phyloP scores from a whole-genome alignment of 768 basidiomycete genomes.

The Exsudoporus frostii region DNA sequence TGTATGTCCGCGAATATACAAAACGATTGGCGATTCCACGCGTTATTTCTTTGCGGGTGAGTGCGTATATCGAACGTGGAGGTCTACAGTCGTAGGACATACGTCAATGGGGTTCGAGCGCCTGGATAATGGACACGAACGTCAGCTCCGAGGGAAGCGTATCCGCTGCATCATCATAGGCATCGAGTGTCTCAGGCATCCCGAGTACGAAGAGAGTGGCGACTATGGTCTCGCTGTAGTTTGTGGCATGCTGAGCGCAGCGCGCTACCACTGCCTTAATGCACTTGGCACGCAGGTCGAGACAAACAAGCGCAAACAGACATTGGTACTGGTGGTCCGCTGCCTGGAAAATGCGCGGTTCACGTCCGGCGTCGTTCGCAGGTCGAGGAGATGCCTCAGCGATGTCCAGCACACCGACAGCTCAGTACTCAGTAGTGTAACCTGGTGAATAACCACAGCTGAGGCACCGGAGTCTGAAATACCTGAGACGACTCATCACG shows the following conservation, averaged over 20 bases:
- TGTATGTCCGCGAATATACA: conserved; percentile 84
- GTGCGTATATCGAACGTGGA: conserved; percentile 78
- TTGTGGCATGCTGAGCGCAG: conserved; percentile 6
- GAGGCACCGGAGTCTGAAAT: background rate
- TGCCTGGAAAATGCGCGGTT: background rate
- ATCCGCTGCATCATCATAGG: conserved; percentile 35
- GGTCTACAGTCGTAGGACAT: conserved; percentile 43
- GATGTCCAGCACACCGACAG: background rate
- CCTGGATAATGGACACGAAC: conserved; percentile 25
- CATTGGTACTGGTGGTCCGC: too few species aligned
- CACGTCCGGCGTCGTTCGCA: background rate
- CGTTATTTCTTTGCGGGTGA: conserved; percentile 79
- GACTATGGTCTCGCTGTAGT: background rate
- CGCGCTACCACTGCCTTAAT: background rate
- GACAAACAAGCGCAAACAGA: conserved; percentile 35
- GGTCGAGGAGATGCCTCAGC: background rate
- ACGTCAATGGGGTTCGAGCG: conserved; percentile 10
- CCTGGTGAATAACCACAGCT: background rate
- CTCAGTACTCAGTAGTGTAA: background rate
- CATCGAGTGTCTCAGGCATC: conserved; percentile 36
- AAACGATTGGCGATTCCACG: conserved; percentile 87
- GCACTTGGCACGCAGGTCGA: background rate
- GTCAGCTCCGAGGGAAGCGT: conserved; percentile 24
- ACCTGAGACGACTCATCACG: background rate
- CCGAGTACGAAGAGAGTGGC: conserved; percentile 6